These are phyloP conservation scores for Xerophyta viscosa DNA, from an alignment of 106 monocot species.

Conservation along the genomic window DNA sequence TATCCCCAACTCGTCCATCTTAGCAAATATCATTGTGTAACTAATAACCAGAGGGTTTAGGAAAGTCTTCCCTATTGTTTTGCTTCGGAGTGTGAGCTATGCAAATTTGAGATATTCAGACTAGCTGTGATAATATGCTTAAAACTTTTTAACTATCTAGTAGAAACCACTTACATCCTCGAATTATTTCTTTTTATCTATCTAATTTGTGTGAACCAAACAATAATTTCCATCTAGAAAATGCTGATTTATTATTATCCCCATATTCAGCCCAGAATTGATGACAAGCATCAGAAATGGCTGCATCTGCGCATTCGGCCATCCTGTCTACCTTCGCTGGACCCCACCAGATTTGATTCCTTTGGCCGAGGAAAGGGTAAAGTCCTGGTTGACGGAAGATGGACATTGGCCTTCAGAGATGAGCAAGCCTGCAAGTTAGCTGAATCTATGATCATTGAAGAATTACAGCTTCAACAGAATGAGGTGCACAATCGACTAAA, in stretches of 20 bases:
- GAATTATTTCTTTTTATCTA: too few species aligned
- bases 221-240: neutral
- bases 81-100: too few species aligned
- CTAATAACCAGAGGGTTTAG: too few species aligned
- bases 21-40: too few species aligned
- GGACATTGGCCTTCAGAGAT: slow-evolving; percentile 87
- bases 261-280: slow-evolving; percentile 66
- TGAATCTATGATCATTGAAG: slow-evolving; percentile 55
- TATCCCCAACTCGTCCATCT: too few species aligned
- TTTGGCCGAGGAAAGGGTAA: slow-evolving; percentile 38
- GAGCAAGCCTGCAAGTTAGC: slow-evolving; percentile 70
- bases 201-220: too few species aligned
- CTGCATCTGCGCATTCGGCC: slow-evolving; percentile 89
- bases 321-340: slow-evolving; percentile 43
- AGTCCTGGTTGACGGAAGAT: slow-evolving; percentile 80
- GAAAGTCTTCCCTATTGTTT: too few species aligned
- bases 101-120: too few species aligned
- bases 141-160: too few species aligned
- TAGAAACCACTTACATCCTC: too few species aligned
- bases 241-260: slow-evolving; percentile 1
- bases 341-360: slow-evolving; percentile 26
- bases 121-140: too few species aligned
- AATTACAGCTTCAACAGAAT: slow-evolving; percentile 31
- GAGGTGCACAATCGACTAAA: slow-evolving; percentile 46
- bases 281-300: slow-evolving; percentile 82